phyloP scores from a whole-genome alignment of 345 rosid species.

The Noccaea caerulescens region DNA sequence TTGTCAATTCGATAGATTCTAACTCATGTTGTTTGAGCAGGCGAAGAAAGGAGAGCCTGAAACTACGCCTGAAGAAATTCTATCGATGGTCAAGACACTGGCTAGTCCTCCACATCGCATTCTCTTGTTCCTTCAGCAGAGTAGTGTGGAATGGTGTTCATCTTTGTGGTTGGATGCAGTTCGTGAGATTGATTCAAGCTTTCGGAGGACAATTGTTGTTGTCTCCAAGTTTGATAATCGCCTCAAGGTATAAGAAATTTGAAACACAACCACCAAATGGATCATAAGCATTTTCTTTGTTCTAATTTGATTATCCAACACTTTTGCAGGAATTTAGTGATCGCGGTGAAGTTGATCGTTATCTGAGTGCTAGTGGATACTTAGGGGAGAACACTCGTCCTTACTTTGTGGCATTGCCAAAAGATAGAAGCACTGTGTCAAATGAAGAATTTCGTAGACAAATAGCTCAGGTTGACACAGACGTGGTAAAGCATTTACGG shows the following conservation, averaged over 20 bases:
- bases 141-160: slow-evolving; percentile 99
- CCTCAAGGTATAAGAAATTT: slow-evolving; percentile 64
- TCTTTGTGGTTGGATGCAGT: slow-evolving; percentile 92
- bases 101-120: slow-evolving; percentile 97
- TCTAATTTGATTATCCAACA: slow-evolving; percentile 23
- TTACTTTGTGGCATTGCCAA: slow-evolving; percentile 87
- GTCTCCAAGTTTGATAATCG: slow-evolving; percentile 98
- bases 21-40: slow-evolving; percentile 41
- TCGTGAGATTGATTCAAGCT: slow-evolving; percentile 89
- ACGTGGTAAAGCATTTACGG: slow-evolving; percentile 69
- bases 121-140: slow-evolving; percentile 91
- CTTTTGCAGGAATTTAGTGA: slow-evolving; percentile 73
- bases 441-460: slow-evolving; percentile 92
- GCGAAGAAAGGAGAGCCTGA: slow-evolving; percentile 99
- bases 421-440: slow-evolving; percentile 74
- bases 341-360: slow-evolving; percentile 89
- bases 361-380: slow-evolving; percentile 92
- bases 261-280: background rate
- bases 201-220: slow-evolving; percentile 80
- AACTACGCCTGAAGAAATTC: slow-evolving; percentile 85
- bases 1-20: slow-evolving; percentile 2
- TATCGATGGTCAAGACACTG: slow-evolving; percentile 88
- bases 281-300: background rate
- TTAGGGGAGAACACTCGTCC: slow-evolving; percentile 90
- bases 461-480: slow-evolving; percentile 78